Evolutionary conservation across 225 moss, liverwort and hornwort species (phyloP).

Genomic region (Lunularia cruciata): DNA sequence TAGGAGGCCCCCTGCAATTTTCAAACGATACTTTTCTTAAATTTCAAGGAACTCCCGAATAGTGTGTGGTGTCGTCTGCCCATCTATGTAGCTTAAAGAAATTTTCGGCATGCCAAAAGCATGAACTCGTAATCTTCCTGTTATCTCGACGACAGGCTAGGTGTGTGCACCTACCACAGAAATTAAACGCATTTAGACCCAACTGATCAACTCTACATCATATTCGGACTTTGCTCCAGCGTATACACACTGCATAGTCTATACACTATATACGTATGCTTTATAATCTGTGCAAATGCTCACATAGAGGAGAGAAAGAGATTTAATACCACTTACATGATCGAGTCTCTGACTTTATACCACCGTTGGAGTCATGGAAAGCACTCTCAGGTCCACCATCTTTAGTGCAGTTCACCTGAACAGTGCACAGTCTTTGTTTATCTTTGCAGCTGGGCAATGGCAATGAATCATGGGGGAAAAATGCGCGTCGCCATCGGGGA

Average conservation of each 20-base stretch:
- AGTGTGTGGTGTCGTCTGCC: background rate
- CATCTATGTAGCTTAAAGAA: background rate
- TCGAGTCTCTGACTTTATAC: conserved; percentile 9
- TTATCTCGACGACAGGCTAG: background rate
- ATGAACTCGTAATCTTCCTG: background rate
- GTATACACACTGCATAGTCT: no score
- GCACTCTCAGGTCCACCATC: conserved; percentile 4
- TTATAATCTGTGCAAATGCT: background rate
- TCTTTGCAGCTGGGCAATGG: background rate
- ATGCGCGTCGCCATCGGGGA: background rate
- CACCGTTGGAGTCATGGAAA: background rate
- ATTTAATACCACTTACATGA: conserved; percentile 23
- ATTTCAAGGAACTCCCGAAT: background rate
- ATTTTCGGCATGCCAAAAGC: background rate
- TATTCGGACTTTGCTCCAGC: no score
- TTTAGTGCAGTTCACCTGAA: conserved; percentile 17
- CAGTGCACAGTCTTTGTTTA: background rate
- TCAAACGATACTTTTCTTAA: background rate
- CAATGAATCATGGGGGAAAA: background rate
- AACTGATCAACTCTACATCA: no score
- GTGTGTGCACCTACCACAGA: background rate
- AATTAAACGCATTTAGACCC: background rate
- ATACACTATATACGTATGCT: no score
- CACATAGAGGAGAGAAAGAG: background rate
- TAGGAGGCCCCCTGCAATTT: conserved; percentile 48